phyloP scores from a whole-genome alignment of 176 grass and related monocot species.

The Avena sativa region DNA sequence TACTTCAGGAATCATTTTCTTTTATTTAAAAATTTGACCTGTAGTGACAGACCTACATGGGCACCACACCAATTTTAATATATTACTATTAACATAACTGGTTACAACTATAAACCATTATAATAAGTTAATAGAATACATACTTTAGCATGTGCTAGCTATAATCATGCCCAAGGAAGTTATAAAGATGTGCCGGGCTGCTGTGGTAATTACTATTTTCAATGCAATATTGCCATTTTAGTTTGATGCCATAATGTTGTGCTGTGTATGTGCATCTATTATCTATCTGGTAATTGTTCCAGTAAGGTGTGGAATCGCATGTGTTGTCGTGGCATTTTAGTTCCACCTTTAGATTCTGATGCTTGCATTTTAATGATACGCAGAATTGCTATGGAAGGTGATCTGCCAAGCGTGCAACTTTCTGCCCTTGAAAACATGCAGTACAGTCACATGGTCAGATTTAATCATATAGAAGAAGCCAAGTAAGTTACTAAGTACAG shows the following conservation, averaged over 20 bases:
- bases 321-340: neutral
- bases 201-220: neutral
- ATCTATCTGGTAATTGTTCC: constrained; percentile 19
- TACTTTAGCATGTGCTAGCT: neutral
- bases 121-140: neutral
- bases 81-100: neutral
- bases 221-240: constrained; percentile 8
- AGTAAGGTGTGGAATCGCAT: neutral
- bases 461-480: constrained; percentile 79
- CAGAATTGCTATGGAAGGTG: constrained; percentile 86
- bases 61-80: neutral
- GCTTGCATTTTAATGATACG: constrained; percentile 45
- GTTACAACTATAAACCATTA: neutral
- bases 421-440: constrained; percentile 95
- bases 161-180: neutral
- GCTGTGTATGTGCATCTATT: neutral
- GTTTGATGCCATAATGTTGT: constrained; percentile 11
- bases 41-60: neutral
- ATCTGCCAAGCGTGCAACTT: constrained; percentile 63
- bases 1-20: neutral
- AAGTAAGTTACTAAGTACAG: constrained; percentile 57
- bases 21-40: neutral
- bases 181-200: neutral
- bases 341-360: constrained; percentile 44
- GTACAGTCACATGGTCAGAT: constrained; percentile 91